Evolutionary conservation across 2,329 filamentous ascomycete species (phyloP), one percentile per base, ranked within the genome.

Genomic region (Cercospora canescens): DNA sequence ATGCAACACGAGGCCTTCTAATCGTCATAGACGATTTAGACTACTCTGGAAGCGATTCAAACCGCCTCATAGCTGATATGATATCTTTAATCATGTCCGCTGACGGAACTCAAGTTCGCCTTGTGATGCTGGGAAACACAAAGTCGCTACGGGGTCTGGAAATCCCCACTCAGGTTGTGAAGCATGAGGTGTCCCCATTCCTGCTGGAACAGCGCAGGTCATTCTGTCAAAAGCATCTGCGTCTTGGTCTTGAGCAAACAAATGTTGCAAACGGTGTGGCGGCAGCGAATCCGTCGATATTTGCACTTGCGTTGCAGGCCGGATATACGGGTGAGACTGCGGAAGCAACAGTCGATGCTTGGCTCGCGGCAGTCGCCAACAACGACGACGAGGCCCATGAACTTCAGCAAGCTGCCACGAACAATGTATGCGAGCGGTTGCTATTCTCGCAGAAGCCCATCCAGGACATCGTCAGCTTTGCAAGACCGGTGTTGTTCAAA

Each of bases 291-390:
- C 57, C 35, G 5, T 28, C 4, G 12, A 6, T 60, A 3, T 60
- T 60, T 30, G 57, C 57, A 18, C 57, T 60, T 45, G 57, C 57
- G 6, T 8, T 60, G 18, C 57, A 32, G n/a, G 34, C 57, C 26
- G 26, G 35, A 14, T 3, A 41, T n/a, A 4, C 12, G 11, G 54
- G 54, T 18, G 21, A 37, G 6, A 16, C 54, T 4, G 54, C 54
- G 16, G 54, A 57, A 57, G 34, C 26, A 9, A 37, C 34, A n/a
- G 12, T 57, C 11, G 54, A 57, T 18, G 28, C 26, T 34, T 57
- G 54, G 54, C 21, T 57, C 8, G 54, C 11, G 24, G 30, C 54
- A 34, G 34, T 57, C 16, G 6, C 18, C n/a, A 12, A 1, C 6
- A 6, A 57, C 30, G 30, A 14, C 16, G 24, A 6, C n/a, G 16